phyloP scores from a whole-genome alignment of 31 red algal genomes.

The Asparagopsis taxiformis region DNA sequence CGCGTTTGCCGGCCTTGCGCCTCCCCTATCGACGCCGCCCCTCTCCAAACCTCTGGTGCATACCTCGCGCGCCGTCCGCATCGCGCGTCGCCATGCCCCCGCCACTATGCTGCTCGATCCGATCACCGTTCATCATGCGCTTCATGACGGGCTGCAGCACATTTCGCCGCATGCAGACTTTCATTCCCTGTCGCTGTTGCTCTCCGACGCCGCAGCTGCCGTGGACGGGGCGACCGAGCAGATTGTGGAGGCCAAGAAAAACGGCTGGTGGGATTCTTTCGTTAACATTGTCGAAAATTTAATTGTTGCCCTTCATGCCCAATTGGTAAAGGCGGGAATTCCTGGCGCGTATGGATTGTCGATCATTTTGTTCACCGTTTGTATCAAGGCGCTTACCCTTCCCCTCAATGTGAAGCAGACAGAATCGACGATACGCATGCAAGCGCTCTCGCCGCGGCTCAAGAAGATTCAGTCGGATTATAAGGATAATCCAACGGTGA shows the following conservation, averaged over 20 bases:
- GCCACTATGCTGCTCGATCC: constrained; percentile 15
- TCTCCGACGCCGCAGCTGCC: constrained; percentile 37
- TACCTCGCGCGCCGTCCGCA: neutral
- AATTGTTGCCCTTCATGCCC: constrained; percentile 38
- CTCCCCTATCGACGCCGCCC: constrained; percentile 9
- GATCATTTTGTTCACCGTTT: constrained; percentile 92
- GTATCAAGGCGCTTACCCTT: constrained; percentile 83
- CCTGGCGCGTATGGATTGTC: constrained; percentile 86
- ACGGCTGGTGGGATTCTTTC: constrained; percentile 44
- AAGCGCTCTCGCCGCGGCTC: constrained; percentile 79
- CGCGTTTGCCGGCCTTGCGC: constrained; percentile 9
- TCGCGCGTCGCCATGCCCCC: constrained; percentile 21
- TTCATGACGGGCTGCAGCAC: constrained; percentile 22
- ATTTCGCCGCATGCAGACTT: constrained; percentile 6
- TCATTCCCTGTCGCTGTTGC: constrained; percentile 15
- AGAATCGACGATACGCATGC: constrained; percentile 85
- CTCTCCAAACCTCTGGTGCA: neutral
- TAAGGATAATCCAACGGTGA: constrained; percentile 86
- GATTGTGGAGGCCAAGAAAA: constrained; percentile 23
- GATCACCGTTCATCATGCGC: too few relatives aligned
- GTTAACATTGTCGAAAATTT: constrained; percentile 28
- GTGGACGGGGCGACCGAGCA: constrained; percentile 10
- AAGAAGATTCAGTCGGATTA: constrained; percentile 89
- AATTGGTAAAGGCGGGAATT: constrained; percentile 40
- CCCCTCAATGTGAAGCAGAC: constrained; percentile 94